These are phyloP conservation scores for Fennellomyces sp. DNA, from an alignment of 371 early-diverging fungal genomes.

Conservation along the genomic window DNA sequence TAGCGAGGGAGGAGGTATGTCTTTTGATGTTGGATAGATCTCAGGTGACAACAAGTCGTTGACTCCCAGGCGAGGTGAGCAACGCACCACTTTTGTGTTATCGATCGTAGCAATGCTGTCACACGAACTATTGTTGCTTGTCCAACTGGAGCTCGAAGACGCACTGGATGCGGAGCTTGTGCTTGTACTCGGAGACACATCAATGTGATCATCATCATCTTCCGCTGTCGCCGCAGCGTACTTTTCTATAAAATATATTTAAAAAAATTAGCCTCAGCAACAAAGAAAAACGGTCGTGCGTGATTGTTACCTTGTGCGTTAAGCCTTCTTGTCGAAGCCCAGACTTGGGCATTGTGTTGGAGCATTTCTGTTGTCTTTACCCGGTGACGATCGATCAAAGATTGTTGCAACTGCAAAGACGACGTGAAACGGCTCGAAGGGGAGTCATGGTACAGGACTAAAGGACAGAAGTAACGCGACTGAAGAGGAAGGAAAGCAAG, in stretches of 20 bases:
- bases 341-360: constrained; percentile 37
- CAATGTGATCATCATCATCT: constrained; percentile 14
- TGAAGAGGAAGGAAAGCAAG: not conserved
- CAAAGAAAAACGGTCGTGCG: too few species aligned
- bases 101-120: constrained; percentile 22
- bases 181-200: constrained; percentile 28
- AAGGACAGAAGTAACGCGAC: constrained; percentile 18
- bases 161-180: constrained; percentile 25
- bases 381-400: constrained; percentile 38
- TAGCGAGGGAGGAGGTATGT: constrained; percentile 3
- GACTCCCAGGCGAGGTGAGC: constrained; percentile 6
- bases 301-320: not conserved
- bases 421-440: constrained; percentile 10
- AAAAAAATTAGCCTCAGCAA: too few species aligned
- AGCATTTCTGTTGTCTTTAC: constrained; percentile 33
- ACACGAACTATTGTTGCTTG: constrained; percentile 17
- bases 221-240: not conserved
- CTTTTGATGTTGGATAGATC: constrained; percentile 2
- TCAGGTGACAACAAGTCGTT: constrained; percentile 12
- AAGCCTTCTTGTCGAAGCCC: constrained; percentile 18
- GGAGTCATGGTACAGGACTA: constrained; percentile 25
- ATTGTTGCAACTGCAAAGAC: constrained; percentile 11
- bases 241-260: constrained; percentile 4
- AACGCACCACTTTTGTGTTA: not conserved
- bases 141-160: constrained; percentile 23